phyloP scores from a whole-genome alignment of 345 rosid genomes.

The Arabis alpina region DNA sequence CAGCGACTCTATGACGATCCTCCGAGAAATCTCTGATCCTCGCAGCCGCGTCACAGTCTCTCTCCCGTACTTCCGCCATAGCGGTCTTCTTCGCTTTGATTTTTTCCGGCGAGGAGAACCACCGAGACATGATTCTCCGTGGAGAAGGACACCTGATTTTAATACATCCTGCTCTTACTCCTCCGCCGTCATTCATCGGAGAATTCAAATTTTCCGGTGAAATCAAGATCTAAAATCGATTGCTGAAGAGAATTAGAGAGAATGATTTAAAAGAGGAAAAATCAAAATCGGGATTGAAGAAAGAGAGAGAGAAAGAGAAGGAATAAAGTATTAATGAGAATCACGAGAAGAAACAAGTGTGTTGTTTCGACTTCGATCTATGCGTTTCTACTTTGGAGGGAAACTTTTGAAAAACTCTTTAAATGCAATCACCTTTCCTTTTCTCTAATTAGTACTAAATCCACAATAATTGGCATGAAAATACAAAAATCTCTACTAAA shows the following conservation, averaged over 20 bases:
- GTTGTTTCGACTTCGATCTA: slow-evolving; percentile 23
- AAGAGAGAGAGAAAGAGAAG: not conserved
- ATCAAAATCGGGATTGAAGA: slow-evolving; percentile 27
- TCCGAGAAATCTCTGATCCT: not conserved
- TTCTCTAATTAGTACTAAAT: slow-evolving; percentile 10
- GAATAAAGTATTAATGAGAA: slow-evolving; percentile 36
- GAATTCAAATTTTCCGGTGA: not conserved
- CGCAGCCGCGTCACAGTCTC: slow-evolving; percentile 1
- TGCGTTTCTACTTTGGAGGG: slow-evolving; percentile 39
- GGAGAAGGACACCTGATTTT: slow-evolving; percentile 32
- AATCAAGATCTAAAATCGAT: not conserved
- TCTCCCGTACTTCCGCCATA: not conserved
- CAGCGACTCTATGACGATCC: not conserved
- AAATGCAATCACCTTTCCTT: slow-evolving; percentile 31
- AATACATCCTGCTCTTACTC: slow-evolving; percentile 39
- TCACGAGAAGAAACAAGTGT: slow-evolving; percentile 39
- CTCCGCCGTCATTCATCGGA: slow-evolving; percentile 37
- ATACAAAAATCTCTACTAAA: not conserved
- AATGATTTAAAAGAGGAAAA: slow-evolving; percentile 16
- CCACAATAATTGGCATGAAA: slow-evolving; percentile 3
- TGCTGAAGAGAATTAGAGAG: not conserved
- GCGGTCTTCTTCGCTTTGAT: slow-evolving; percentile 19
- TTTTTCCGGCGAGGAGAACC: slow-evolving; percentile 23
- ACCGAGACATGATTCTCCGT: slow-evolving; percentile 34
- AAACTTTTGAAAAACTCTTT: slow-evolving; percentile 41